These are phyloP conservation scores for Thielaviopsis euricoi DNA, from an alignment of 2,329 filamentous ascomycete genomes.

Conservation along the genomic window DNA sequence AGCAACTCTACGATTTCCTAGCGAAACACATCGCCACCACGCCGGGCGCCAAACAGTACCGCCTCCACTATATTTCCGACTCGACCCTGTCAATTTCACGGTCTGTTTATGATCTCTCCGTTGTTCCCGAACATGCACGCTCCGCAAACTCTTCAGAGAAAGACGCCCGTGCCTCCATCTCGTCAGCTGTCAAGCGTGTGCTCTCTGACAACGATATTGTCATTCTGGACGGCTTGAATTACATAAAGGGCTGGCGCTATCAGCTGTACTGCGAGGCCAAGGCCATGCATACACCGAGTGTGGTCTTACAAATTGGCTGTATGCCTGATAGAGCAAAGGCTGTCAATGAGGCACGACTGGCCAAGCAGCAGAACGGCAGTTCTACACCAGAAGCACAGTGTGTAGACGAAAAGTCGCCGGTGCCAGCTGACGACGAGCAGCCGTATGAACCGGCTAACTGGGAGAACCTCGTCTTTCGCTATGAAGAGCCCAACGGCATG, in stretches of 20 bases:
- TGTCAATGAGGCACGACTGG: constrained; percentile 44
- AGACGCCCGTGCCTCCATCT: constrained; percentile 60
- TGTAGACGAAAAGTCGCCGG: constrained; percentile 8
- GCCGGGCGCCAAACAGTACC: constrained; percentile 30
- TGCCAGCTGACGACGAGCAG: constrained; percentile 17
- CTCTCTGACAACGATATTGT: constrained; percentile 60
- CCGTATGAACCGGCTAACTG: constrained; percentile 44
- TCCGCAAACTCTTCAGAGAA: constrained; percentile 65
- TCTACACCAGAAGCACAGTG: not conserved
- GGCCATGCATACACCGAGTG: constrained; percentile 57
- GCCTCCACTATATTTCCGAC: constrained; percentile 60
- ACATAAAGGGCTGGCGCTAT: constrained; percentile 82
- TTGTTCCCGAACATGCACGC: constrained; percentile 40
- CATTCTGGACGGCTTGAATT: constrained; percentile 65
- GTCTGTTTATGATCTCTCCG: constrained; percentile 48
- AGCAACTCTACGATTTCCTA: constrained; percentile 51
- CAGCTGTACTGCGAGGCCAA: constrained; percentile 77
- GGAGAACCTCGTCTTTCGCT: constrained; percentile 66
- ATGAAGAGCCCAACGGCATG: constrained; percentile 79
- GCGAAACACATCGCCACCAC: constrained; percentile 32
- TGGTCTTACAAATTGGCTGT: constrained; percentile 52
- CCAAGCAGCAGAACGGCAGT: not conserved
- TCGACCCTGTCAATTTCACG: constrained; percentile 53
- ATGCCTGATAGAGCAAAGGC: constrained; percentile 31
- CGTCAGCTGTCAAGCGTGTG: constrained; percentile 62